Conservation (phyloP, 2,329 filamentous ascomycete species). For the Tolypocladium ophioglossoides region DNA sequence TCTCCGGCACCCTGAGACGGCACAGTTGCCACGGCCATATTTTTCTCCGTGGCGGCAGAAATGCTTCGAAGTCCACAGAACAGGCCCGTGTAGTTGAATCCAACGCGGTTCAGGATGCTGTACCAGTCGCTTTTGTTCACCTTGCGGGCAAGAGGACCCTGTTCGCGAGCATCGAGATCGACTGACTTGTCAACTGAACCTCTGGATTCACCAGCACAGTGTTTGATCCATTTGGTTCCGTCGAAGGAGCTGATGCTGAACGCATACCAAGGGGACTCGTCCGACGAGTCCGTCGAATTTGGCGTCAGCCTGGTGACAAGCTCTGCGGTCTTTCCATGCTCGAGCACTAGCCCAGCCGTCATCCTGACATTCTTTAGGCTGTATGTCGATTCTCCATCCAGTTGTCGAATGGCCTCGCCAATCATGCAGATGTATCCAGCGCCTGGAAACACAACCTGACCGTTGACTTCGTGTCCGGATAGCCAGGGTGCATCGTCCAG, state of each 20-base stretch:
- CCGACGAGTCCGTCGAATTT: slow-evolving; percentile 7
- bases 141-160: background rate
- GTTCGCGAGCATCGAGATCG: background rate
- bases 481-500: slow-evolving; percentile 22
- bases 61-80: slow-evolving; percentile 1
- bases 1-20: background rate
- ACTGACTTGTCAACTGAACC: slow-evolving; percentile 1
- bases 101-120: background rate
- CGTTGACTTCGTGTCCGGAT: slow-evolving; percentile 22
- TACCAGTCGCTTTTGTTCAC: slow-evolving; percentile 2
- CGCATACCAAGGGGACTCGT: slow-evolving; percentile 14
- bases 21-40: background rate
- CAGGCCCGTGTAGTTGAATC: slow-evolving; percentile 2
- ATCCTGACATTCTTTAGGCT: slow-evolving; percentile 11
- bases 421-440: slow-evolving; percentile 24
- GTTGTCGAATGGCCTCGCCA: slow-evolving; percentile 16
- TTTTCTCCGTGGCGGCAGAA: background rate
- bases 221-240: slow-evolving; percentile 15
- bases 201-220: slow-evolving; percentile 13
- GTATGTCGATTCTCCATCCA: slow-evolving; percentile 1
- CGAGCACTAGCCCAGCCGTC: slow-evolving; percentile 16
- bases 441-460: slow-evolving; percentile 24
- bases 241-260: slow-evolving; percentile 18
- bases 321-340: slow-evolving; percentile 14
- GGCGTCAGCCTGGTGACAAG: slow-evolving; percentile 17